These are phyloP conservation scores for Trichosporon sp. DNA, from an alignment of 1,284 basidiomycete species.

Conservation along the genomic window DNA sequence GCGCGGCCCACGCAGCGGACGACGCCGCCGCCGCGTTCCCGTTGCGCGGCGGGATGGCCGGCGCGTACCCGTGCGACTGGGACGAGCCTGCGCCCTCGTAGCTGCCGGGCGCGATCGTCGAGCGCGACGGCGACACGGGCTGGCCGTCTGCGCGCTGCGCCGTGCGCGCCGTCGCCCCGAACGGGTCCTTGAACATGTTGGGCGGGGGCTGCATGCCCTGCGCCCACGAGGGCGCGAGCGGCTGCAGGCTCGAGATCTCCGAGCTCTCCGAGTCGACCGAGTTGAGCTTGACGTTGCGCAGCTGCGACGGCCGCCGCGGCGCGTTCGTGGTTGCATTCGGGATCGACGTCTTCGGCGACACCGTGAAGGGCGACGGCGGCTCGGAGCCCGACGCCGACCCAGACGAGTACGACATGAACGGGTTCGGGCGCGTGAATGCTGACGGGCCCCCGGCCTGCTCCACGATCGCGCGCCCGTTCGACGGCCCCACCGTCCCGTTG, in stretches of 20 bases:
- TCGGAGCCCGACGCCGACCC: not conserved
- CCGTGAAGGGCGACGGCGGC: slow-evolving; percentile 37
- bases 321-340: slow-evolving; percentile 21
- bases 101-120: not conserved
- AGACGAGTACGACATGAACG: slow-evolving; percentile 11
- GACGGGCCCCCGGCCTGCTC: not conserved
- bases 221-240: slow-evolving; percentile 38
- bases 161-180: slow-evolving; percentile 14
- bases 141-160: not conserved
- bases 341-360: slow-evolving; percentile 33
- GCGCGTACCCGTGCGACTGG: slow-evolving; percentile 1
- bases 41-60: slow-evolving; percentile 10
- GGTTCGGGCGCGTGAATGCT: slow-evolving; percentile 11
- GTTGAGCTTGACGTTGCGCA: slow-evolving; percentile 44
- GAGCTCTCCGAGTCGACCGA: slow-evolving; percentile 32
- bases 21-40: slow-evolving; percentile 10
- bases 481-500: not conserved
- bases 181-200: slow-evolving; percentile 46
- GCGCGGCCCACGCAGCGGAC: slow-evolving; percentile 52
- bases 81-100: not conserved
- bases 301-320: slow-evolving; percentile 46
- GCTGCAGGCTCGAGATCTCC: slow-evolving; percentile 25
- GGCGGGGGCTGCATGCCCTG: slow-evolving; percentile 9
- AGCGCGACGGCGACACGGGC: slow-evolving; percentile 6
- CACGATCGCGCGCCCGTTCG: not conserved